Evolutionary conservation across 2,329 filamentous ascomycete genomes (phyloP).

Genomic region (Calonectria pauciramosa): DNA sequence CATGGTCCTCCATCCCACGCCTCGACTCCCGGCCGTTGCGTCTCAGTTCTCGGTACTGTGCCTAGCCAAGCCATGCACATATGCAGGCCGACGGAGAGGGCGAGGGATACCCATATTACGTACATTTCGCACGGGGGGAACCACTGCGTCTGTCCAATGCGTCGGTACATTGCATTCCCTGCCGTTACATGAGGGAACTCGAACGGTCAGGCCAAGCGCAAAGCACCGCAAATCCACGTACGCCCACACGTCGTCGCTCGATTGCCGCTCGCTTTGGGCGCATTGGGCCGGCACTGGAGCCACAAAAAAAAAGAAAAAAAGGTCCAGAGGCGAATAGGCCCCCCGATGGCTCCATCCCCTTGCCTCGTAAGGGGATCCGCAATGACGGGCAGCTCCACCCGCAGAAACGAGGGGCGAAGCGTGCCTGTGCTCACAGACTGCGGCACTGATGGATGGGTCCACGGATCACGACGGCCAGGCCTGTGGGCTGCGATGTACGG

Average conservation of each 20-base stretch:
- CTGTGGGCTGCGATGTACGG: not conserved
- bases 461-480: slow-evolving; percentile 13
- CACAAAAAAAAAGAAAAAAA: slow-evolving; percentile 19
- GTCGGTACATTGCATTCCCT: slow-evolving; percentile 23
- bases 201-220: slow-evolving; percentile 1
- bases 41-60: slow-evolving; percentile 22
- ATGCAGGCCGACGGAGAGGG: slow-evolving; percentile 6
- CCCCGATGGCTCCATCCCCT: not conserved
- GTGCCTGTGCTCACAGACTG: not conserved
- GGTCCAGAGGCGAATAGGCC: slow-evolving; percentile 12
- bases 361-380: slow-evolving; percentile 31
- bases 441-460: slow-evolving; percentile 29
- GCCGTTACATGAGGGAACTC: slow-evolving; percentile 1
- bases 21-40: slow-evolving; percentile 21
- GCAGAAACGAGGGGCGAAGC: slow-evolving; percentile 37
- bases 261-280: slow-evolving; percentile 12
- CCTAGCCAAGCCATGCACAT: not conserved
- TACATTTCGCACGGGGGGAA: not conserved
- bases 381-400: slow-evolving; percentile 38
- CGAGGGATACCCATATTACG: slow-evolving; percentile 5
- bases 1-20: slow-evolving; percentile 2
- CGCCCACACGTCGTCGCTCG: slow-evolving; percentile 1
- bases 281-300: slow-evolving; percentile 15
- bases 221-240: not conserved
- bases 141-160: slow-evolving; percentile 15